Percentiles rank a stretch among this genome's conserved stretches.
Evolutionary conservation across 345 rosid genomes (phyloP).

Genomic region (Eucalyptus lansdowneana): DNA sequence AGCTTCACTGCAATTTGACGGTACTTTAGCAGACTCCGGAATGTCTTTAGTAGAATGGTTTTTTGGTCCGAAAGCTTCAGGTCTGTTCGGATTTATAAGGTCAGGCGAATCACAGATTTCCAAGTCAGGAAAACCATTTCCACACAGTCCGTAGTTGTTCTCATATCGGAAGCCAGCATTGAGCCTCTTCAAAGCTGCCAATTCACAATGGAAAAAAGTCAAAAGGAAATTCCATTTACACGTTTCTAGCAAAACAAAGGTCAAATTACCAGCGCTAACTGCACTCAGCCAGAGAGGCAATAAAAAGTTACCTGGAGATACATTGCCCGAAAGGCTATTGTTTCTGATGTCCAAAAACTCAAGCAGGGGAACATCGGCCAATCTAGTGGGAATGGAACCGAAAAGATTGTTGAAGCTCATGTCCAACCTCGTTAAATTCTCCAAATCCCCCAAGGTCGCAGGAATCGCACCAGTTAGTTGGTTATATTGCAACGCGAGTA

Average conservation of each 20-base stretch:
- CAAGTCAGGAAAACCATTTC: conserved; percentile 48
- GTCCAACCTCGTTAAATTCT: conserved; percentile 57
- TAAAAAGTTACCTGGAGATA: conserved; percentile 52
- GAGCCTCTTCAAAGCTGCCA: conserved; percentile 67
- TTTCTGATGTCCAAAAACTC: conserved; percentile 69
- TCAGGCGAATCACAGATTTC: conserved; percentile 31
- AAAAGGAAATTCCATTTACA: not conserved
- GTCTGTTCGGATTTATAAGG: conserved; percentile 21
- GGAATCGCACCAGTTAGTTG: conserved; percentile 79
- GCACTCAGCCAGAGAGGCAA: not conserved
- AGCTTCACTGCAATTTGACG: conserved; percentile 21
- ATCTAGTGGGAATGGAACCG: conserved; percentile 68
- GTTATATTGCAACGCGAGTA: conserved; percentile 74
- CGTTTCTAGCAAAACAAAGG: not conserved
- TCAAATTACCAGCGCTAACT: not conserved
- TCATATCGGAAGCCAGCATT: conserved; percentile 52
- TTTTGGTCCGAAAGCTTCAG: conserved; percentile 58
- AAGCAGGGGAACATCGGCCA: conserved; percentile 56
- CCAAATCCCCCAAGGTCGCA: conserved; percentile 71
- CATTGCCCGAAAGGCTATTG: conserved; percentile 76
- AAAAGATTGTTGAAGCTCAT: conserved; percentile 77
- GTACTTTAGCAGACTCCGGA: conserved; percentile 62
- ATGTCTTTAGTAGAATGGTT: conserved; percentile 25
- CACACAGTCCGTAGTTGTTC: conserved; percentile 69
- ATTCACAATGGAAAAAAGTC: not conserved